Evolutionary conservation across 371 early-diverging fungal species (phyloP).

Genomic region (Mortierella sp.): DNA sequence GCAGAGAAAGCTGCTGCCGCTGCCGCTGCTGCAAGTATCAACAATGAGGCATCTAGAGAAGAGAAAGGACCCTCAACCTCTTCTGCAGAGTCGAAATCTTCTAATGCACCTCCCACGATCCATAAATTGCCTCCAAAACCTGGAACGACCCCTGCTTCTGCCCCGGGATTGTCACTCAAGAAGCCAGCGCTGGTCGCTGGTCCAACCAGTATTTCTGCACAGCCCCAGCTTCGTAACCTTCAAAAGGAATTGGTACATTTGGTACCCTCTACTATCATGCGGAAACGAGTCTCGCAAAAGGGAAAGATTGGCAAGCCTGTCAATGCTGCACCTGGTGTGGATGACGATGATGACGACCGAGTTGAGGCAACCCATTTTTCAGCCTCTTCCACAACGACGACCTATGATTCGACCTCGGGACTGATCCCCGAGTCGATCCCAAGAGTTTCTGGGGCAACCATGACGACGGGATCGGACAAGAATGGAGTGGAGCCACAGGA

Average conservation of each 20-base stretch:
- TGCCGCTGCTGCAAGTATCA: too few species aligned
- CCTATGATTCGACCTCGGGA: background rate
- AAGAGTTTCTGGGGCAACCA: background rate
- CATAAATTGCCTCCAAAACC: slow-evolving; percentile 47
- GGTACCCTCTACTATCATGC: slow-evolving; percentile 70
- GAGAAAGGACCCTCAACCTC: too few species aligned
- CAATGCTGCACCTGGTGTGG: slow-evolving; percentile 64
- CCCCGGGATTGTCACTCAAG: background rate
- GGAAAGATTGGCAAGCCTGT: slow-evolving; percentile 58
- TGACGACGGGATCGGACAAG: background rate
- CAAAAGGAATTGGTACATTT: slow-evolving; percentile 70
- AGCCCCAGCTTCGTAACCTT: slow-evolving; percentile 70
- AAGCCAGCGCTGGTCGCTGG: slow-evolving; percentile 32
- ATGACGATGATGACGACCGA: slow-evolving; percentile 42
- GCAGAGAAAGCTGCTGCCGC: slow-evolving; percentile 1
- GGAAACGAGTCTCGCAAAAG: slow-evolving; percentile 60
- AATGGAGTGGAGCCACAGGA: slow-evolving; percentile 13
- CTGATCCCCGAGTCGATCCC: too few species aligned
- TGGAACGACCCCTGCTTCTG: slow-evolving; percentile 1
- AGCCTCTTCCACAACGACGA: background rate
- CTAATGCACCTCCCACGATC: slow-evolving; percentile 3
- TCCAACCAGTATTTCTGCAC: slow-evolving; percentile 67
- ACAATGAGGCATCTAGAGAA: background rate
- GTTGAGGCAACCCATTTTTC: too few species aligned
- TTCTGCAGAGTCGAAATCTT: background rate